Conservation (phyloP, 352 stramenopile species). For the Pythium scleroteichum region DNA sequence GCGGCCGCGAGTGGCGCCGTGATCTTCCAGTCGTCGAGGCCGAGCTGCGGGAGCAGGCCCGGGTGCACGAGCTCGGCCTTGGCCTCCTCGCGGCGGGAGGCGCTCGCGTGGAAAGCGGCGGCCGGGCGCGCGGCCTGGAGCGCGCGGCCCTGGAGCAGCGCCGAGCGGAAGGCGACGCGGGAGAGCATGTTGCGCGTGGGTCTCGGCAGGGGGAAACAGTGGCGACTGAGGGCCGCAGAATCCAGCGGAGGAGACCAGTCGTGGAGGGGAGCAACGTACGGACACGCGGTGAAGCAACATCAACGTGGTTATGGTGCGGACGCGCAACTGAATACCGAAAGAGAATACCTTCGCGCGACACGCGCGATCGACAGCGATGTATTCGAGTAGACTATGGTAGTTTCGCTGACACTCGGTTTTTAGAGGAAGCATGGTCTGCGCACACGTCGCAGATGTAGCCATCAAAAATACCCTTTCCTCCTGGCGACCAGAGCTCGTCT, state of each 20-base stretch:
- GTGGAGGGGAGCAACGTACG: conserved; percentile 20
- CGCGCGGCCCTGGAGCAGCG: conserved; percentile 42
- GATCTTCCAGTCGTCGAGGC: conserved; percentile 86
- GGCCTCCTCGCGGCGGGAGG: conserved; percentile 45
- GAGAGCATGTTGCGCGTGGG: conserved; percentile 52
- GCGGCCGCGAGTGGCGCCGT: conserved; percentile 70
- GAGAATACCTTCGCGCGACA: conserved; percentile 12
- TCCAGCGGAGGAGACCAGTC: conserved; percentile 28
- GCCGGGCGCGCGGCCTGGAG: conserved; percentile 46
- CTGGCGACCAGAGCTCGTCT: background rate
- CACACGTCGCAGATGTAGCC: conserved; percentile 8
- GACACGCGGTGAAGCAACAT: conserved; percentile 9
- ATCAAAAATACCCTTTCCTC: background rate
- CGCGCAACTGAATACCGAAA: background rate
- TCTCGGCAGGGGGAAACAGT: conserved; percentile 6
- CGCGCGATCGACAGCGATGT: background rate
- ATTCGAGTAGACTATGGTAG: no score
- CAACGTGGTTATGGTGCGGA: background rate
- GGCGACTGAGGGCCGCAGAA: conserved; percentile 7
- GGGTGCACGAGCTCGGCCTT: conserved; percentile 42
- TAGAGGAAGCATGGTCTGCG: background rate
- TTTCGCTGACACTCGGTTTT: no score
- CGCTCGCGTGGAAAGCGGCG: conserved; percentile 59
- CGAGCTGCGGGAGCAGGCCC: conserved; percentile 61
- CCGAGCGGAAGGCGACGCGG: conserved; percentile 71